These are phyloP conservation scores for Bonia amplexicaulis DNA, from an alignment of 176 grass and related monocot species.

Conservation along the genomic window DNA sequence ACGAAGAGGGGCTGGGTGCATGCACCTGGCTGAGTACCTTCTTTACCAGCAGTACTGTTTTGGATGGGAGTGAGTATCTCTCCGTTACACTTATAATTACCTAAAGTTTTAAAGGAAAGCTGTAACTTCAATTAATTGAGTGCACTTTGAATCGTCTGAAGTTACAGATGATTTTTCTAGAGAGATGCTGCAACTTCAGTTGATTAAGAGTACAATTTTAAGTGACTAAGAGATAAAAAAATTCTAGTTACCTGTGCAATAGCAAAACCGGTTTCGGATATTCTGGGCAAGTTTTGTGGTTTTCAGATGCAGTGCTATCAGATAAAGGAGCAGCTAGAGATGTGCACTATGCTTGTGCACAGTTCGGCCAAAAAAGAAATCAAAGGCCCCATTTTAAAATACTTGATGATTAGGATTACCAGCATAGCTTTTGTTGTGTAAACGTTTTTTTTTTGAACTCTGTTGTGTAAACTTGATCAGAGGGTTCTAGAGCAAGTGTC, in stretches of 20 bases:
- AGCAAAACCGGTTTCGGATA: constrained; percentile 49
- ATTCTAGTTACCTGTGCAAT: too few relatives aligned
- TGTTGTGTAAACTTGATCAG: background rate
- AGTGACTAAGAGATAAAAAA: too few relatives aligned
- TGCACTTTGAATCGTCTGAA: too few relatives aligned
- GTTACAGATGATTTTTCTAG: too few relatives aligned
- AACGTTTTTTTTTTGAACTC: background rate
- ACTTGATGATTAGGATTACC: background rate
- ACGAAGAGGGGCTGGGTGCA: constrained; percentile 13
- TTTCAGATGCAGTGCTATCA: constrained; percentile 25
- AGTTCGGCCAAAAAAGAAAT: background rate
- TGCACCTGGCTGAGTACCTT: constrained; percentile 31
- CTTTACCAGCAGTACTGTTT: constrained; percentile 3
- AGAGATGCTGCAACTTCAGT: too few relatives aligned
- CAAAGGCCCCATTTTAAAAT: background rate
- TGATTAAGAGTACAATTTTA: too few relatives aligned
- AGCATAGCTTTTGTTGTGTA: background rate
- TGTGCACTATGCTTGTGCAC: background rate
- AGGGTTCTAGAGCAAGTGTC: background rate
- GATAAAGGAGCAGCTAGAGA: constrained; percentile 26
- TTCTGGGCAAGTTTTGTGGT: constrained; percentile 30
- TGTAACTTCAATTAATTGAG: too few relatives aligned
- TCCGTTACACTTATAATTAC: too few relatives aligned
- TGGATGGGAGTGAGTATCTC: too few relatives aligned
- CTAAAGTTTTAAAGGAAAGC: too few relatives aligned